Evolutionary conservation across 2,329 filamentous ascomycete species (phyloP), one percentile per base, ranked within the genome.

Genomic region (Monilinia fructicola): DNA sequence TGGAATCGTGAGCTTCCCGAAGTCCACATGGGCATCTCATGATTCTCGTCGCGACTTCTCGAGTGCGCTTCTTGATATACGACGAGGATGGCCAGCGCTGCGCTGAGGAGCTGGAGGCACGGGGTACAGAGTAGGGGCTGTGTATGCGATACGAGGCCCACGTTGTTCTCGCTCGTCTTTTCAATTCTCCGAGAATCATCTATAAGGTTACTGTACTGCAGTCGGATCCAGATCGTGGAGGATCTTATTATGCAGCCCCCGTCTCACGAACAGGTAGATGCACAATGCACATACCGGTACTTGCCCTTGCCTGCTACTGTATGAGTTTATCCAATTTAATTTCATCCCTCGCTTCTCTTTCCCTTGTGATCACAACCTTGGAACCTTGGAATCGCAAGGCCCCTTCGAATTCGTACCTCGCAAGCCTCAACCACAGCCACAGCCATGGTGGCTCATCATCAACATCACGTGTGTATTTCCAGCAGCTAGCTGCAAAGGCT

Each of bases 391-490:
- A n/a, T n/a, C n/a, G n/a, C n/a, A n/a, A n/a, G n/a, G n/a, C n/a
- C n/a, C n/a, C n/a, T n/a, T n/a, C n/a, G n/a, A n/a, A n/a, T n/a
- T 35, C 31, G 31, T 35, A 7, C 31, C 31, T 35, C 31, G 31
- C 31, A 35, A 35, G 31, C 31, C 28, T 35, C 31, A 35, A 35
- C 31, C 31, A 35, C 31, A 35, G 31, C 31, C 31, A 38, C 10
- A 38, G 38, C 38, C 38, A 40, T 9, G 7, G 38, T 40, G 38
- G 38, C 38, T 40, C 38, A 40, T 40, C 40, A 7, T 44, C 28
- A 0, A 23, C 0, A 4, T 46, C 55, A 46, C 55, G 55, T 46
- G 26, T 0, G n/a, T 16, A n/a, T 1, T 3, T 1, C n/a, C 28
- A 26, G 44, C 58, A 44, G 44, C n/a, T 38, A 60, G 38, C 18